Evolutionary conservation across 2,329 filamentous ascomycete species (phyloP).

Genomic region (Biscogniauxia sp.): DNA sequence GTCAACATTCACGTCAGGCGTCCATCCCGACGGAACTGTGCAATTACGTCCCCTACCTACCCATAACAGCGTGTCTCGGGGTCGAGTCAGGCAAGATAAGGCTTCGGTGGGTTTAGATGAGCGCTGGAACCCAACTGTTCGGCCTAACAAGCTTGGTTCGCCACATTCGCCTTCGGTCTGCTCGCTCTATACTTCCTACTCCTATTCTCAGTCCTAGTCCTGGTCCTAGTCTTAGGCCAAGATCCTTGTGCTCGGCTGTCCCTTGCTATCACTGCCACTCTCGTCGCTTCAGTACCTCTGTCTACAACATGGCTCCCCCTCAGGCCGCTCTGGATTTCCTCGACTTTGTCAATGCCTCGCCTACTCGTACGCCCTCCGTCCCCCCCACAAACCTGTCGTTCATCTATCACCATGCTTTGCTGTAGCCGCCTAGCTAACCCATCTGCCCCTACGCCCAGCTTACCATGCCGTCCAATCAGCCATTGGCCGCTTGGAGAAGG

Average conservation of each 20-base stretch:
- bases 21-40: background rate
- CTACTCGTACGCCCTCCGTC: conserved; percentile 64
- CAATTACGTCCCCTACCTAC: background rate
- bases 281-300: conserved; percentile 18
- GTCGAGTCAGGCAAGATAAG: background rate
- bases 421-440: conserved; percentile 16
- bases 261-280: background rate
- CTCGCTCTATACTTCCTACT: background rate
- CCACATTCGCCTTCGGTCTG: background rate
- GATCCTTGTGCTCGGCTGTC: no score
- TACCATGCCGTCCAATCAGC: conserved; percentile 90
- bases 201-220: background rate
- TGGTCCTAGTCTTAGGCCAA: background rate
- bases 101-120: background rate
- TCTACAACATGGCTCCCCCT: conserved; percentile 48
- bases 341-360: conserved; percentile 90
- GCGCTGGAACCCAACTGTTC: background rate
- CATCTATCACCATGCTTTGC: conserved; percentile 5
- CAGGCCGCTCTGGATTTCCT: conserved; percentile 76
- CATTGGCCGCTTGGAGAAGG: conserved; percentile 71
- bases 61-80: no score
- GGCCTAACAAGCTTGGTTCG: background rate
- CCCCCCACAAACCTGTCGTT: background rate
- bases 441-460: conserved; percentile 50
- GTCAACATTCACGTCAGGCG: background rate